Evolutionary conservation across 441 rosid species (phyloP), one percentile per base, ranked within the genome.

Genomic region (Viola pubescens): DNA sequence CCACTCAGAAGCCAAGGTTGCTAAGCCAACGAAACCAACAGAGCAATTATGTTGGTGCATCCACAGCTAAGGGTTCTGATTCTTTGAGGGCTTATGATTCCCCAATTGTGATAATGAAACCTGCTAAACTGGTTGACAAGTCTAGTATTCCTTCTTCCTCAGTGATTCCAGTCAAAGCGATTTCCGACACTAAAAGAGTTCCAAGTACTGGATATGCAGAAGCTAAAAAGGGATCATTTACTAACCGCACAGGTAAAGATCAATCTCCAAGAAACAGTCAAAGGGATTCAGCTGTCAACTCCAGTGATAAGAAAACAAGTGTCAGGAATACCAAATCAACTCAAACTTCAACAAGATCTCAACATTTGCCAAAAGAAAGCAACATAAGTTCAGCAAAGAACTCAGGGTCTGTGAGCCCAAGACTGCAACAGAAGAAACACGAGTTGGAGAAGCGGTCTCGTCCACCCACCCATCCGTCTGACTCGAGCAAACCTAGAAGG

Each of bases 41-140:
- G 13, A 61, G 61, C 37, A 71, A 65, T 63, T 54, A 61, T 39
- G 66, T 45, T 50, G 66, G 54, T 70, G 56, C 71, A 63, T 66
- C 81, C 59, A 48, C 65, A 40, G 46, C 48, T 0, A 71, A 67
- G 58, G 71, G 64, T 64, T 70, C 72, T 3, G 66, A 79, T 65
- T 77, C 81, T 69, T 62, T 58, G 13, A 73, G 71, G 72, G 65
- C 63, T 4, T 85, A 70, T 75, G 88, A 88, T 60, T 88, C 96
- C 54, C 91, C 97, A 1, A 92, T 92, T 47, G 94, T 92, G 75
- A 86, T 92, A 59, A 89, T 89, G 90, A 92, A 87, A 82, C 94
- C 98, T 26, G 85, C 86, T 43, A 89, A 83, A 75, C 84, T 79
- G 59, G 80, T 81, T 54, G 89, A 79, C 49, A 81, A 81, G 65